Percentiles rank a stretch among this genome's conserved stretches.
Conservation (phyloP, 768 basidiomycete genomes). For the Phaeotremella skinneri region DNA sequence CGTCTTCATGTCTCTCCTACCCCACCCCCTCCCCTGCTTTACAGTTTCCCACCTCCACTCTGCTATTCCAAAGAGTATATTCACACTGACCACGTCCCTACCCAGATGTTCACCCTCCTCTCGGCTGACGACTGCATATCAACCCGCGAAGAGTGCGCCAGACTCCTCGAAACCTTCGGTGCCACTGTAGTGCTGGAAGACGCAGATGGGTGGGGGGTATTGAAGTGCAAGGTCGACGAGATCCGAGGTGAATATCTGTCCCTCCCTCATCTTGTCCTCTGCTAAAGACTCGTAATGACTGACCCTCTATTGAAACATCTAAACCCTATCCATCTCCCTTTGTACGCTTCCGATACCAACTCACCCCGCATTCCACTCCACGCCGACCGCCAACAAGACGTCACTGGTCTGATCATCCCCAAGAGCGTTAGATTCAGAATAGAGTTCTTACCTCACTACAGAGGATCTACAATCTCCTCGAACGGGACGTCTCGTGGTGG, state of each 20-base stretch:
- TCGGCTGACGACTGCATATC: conserved; percentile 55
- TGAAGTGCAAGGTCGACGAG: conserved; percentile 77
- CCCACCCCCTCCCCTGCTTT: background rate
- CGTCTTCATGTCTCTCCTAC: background rate
- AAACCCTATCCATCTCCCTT: conserved; percentile 56
- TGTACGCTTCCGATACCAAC: no score
- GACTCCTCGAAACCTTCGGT: conserved; percentile 71
- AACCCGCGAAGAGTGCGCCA: conserved; percentile 71
- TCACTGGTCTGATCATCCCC: conserved; percentile 56
- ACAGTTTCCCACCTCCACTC: background rate
- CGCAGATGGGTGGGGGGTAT: conserved; percentile 62
- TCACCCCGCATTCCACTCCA: no score
- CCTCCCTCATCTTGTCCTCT: conserved; percentile 1
- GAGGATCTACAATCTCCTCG: conserved; percentile 4
- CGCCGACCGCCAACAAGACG: conserved; percentile 16
- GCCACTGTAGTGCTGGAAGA: conserved; percentile 66
- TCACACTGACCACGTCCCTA: conserved; percentile 7
- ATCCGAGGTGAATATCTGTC: conserved; percentile 55
- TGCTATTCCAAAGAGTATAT: background rate
- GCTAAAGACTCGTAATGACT: background rate
- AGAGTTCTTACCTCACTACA: conserved; percentile 59
- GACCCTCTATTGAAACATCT: background rate
- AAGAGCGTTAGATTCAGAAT: conserved; percentile 81
- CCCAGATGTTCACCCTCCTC: conserved; percentile 49
- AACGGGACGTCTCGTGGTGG: no score